Evolutionary conservation across 1,139 yeast genomes (phyloP).

Genomic region (Zygoascus hellenicus): DNA sequence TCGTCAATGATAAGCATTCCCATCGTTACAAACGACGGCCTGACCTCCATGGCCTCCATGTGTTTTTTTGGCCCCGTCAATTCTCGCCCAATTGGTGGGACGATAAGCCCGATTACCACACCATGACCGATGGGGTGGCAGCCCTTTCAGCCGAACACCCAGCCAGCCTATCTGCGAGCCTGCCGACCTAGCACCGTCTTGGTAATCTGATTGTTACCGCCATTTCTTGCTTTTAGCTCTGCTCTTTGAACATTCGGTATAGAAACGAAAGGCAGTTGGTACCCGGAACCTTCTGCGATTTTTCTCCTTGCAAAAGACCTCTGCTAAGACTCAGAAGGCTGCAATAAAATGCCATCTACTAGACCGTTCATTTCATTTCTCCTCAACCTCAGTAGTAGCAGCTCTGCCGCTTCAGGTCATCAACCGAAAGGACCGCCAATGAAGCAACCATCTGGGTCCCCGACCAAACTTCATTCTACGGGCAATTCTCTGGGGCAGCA

Average conservation of each 20-base stretch:
- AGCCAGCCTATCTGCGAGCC: too few relatives aligned
- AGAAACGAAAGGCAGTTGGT: too few relatives aligned
- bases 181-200: too few relatives aligned
- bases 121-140: too few relatives aligned
- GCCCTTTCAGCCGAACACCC: too few relatives aligned
- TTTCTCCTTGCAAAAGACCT: too few relatives aligned
- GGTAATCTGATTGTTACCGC: too few relatives aligned
- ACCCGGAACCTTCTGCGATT: too few relatives aligned
- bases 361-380: slow-evolving; percentile 29
- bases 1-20: slow-evolving; percentile 96
- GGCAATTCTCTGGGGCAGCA: slow-evolving; percentile 1
- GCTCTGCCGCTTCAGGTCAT: slow-evolving; percentile 1
- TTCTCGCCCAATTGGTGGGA: background rate
- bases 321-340: background rate
- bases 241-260: too few relatives aligned
- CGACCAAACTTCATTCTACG: background rate
- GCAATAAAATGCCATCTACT: slow-evolving; percentile 27
- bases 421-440: slow-evolving; percentile 1
- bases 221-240: too few relatives aligned
- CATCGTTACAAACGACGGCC: slow-evolving; percentile 45
- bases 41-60: background rate
- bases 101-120: background rate
- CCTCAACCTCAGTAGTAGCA: slow-evolving; percentile 14
- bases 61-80: background rate
- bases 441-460: background rate